Conservation (phyloP, 768 basidiomycete genomes). For the Jaapia argillacea region DNA sequence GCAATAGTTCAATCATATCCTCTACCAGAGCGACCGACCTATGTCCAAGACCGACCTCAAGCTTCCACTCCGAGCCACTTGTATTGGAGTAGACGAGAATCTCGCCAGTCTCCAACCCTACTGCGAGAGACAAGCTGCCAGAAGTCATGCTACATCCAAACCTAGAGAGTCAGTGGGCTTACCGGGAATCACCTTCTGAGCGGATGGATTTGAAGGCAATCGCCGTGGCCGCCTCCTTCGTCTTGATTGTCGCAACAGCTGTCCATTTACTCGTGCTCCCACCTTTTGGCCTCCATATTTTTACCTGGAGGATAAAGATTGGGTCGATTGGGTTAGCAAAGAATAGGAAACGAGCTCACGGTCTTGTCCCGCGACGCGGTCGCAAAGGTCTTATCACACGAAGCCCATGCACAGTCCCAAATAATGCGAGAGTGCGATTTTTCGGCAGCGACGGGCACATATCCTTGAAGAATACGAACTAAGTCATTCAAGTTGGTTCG, state of each 20-base stretch:
- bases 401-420: constrained; percentile 90
- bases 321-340: constrained; percentile 1
- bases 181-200: no score
- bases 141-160: constrained; percentile 37
- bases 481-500: constrained; percentile 1
- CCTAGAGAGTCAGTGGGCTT: no score
- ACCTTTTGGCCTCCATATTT: constrained; percentile 61
- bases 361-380: constrained; percentile 96
- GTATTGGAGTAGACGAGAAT: constrained; percentile 58
- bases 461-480: constrained; percentile 33
- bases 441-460: constrained; percentile 51
- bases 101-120: constrained; percentile 79
- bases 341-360: no score
- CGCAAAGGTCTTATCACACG: constrained; percentile 70
- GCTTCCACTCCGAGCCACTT: constrained; percentile 36
- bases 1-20: no score
- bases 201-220: constrained; percentile 48
- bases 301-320: constrained; percentile 63
- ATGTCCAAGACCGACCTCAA: constrained; percentile 33
- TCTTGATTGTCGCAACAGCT: constrained; percentile 49
- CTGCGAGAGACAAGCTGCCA: no score
- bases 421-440: constrained; percentile 90
- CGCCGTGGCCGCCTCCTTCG: constrained; percentile 74
- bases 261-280: constrained; percentile 39
- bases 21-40: no score